phyloP scores from a whole-genome alignment of 148 eudicot species.

The Dianthus caryophyllus region DNA sequence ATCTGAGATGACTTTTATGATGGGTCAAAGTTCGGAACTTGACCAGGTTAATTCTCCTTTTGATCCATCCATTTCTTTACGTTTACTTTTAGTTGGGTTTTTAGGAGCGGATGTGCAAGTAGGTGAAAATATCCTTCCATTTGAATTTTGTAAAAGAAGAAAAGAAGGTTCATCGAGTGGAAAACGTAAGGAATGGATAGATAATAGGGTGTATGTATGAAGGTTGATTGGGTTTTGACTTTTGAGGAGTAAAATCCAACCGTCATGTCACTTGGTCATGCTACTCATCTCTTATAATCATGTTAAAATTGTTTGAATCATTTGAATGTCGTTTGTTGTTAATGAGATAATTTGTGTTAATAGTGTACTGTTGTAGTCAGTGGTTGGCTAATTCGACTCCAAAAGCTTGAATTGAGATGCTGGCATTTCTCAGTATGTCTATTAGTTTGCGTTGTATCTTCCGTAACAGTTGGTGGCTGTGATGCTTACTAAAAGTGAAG shows the following conservation, averaged over 20 bases:
- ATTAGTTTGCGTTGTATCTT: constrained; percentile 13
- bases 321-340: too few species aligned
- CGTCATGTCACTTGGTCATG: neutral
- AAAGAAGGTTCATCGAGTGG: too few species aligned
- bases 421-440: neutral
- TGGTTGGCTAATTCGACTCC: neutral
- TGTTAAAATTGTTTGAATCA: too few species aligned
- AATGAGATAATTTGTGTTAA: neutral
- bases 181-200: too few species aligned
- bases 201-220: too few species aligned
- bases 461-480: constrained; percentile 7
- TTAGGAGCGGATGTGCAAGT: too few species aligned
- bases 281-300: neutral
- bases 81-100: too few species aligned
- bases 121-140: too few species aligned
- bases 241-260: too few species aligned
- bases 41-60: neutral
- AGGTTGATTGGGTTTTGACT: neutral
- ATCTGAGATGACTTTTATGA: neutral
- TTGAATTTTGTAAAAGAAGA: too few species aligned
- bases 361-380: neutral
- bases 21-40: neutral
- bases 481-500: constrained; percentile 25
- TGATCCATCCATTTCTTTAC: too few species aligned
- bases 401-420: neutral